These are phyloP conservation scores for Blastobotrys malaysiensis DNA, from an alignment of 1,139 yeast genomes.

Conservation along the genomic window DNA sequence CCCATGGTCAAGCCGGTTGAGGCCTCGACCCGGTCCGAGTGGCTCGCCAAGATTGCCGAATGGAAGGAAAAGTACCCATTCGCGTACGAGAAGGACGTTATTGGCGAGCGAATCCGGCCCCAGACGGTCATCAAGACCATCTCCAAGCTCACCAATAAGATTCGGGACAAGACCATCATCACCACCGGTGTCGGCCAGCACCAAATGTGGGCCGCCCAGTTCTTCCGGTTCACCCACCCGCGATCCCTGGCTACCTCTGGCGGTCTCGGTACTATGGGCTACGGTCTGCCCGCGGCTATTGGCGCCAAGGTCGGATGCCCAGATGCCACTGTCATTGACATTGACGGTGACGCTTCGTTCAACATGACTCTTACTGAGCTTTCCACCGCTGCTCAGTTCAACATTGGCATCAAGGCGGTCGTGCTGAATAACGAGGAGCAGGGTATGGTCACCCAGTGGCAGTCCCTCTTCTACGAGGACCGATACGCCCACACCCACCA, in stretches of 20 bases:
- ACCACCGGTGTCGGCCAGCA: slow-evolving; percentile 99
- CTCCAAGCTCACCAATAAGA: slow-evolving; percentile 60
- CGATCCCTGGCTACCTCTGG: slow-evolving; percentile 94
- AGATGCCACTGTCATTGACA: slow-evolving; percentile 89
- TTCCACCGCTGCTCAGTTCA: slow-evolving; percentile 90
- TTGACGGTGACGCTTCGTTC: slow-evolving; percentile 98
- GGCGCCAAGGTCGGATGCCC: slow-evolving; percentile 98
- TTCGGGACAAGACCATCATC: slow-evolving; percentile 69
- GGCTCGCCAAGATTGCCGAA: slow-evolving; percentile 66
- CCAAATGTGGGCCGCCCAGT: slow-evolving; percentile 99
- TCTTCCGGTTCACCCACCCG: slow-evolving; percentile 87
- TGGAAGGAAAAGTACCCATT: slow-evolving; percentile 91
- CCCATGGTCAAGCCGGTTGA: slow-evolving; percentile 63
- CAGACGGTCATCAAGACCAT: slow-evolving; percentile 83
- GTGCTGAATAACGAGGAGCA: slow-evolving; percentile 95
- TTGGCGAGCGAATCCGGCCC: slow-evolving; percentile 78
- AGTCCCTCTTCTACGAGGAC: slow-evolving; percentile 91
- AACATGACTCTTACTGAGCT: slow-evolving; percentile 94
- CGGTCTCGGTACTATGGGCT: slow-evolving; percentile 99
- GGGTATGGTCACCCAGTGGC: slow-evolving; percentile 99
- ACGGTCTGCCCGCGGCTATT: slow-evolving; percentile 93
- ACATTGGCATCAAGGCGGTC: slow-evolving; percentile 82
- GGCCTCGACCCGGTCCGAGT: slow-evolving; percentile 53
- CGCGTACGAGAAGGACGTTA: slow-evolving; percentile 58
- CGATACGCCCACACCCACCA: slow-evolving; percentile 97